phyloP scores from a whole-genome alignment of 768 basidiomycete species.

The Dioszegia aurantiaca region DNA sequence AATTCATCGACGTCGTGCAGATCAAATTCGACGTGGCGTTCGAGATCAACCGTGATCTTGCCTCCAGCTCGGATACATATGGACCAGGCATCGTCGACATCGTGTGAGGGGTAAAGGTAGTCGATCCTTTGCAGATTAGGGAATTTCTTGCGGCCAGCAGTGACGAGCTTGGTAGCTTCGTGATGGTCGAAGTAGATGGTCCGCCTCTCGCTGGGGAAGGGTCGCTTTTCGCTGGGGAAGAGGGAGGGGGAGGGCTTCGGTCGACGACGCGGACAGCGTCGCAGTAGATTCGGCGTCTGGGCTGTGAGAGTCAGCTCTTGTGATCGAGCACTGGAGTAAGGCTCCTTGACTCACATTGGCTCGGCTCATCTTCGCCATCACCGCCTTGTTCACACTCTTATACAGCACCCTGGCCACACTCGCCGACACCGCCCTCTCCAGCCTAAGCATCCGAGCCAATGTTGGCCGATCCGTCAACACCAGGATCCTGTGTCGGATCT shows the following conservation, averaged over 20 bases:
- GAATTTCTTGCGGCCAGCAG: conserved; percentile 2
- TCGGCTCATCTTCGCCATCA: not conserved
- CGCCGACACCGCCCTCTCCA: not conserved
- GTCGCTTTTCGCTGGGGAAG: not conserved
- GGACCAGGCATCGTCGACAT: conserved; percentile 1
- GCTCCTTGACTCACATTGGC: not conserved
- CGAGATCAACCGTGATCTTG: not conserved
- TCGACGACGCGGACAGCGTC: not conserved
- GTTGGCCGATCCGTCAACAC: not conserved
- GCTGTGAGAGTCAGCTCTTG: not conserved
- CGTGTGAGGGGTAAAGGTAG: conserved; percentile 1
- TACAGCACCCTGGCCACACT: not conserved
- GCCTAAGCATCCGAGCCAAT: not conserved
- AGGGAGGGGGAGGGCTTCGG: not conserved
- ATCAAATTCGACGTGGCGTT: not conserved
- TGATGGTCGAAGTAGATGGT: not conserved
- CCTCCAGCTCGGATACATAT: not conserved
- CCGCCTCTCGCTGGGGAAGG: not conserved
- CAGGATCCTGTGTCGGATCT: not conserved
- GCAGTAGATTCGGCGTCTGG: not conserved
- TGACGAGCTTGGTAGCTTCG: not conserved
- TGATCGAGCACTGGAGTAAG: not conserved
- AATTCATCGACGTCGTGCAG: not conserved
- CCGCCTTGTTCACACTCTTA: not conserved
- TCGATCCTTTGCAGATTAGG: not conserved